phyloP scores from a whole-genome alignment of 768 basidiomycete species.

The Russula sp. region DNA sequence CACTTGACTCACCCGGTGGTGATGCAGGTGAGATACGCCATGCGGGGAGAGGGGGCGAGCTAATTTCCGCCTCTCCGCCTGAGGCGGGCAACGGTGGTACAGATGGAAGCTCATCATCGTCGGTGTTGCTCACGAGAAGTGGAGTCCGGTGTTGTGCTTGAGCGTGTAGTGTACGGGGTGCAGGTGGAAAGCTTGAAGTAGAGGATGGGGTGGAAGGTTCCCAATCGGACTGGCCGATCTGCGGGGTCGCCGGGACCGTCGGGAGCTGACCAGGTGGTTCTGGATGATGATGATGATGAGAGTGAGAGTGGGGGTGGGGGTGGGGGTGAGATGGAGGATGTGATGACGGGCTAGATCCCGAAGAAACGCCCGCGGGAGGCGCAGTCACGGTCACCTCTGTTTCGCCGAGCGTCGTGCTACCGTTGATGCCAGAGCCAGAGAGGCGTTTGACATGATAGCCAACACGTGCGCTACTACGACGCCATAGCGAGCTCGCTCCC shows the following conservation, averaged over 20 bases:
- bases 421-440: slow-evolving; percentile 20
- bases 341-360: not conserved
- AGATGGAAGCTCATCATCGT: not conserved
- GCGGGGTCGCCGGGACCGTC: slow-evolving; percentile 7
- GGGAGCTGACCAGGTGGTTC: slow-evolving; percentile 8
- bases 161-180: not conserved
- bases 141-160: not conserved
- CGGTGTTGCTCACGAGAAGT: not conserved
- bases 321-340: not conserved
- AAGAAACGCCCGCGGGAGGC: not conserved
- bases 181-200: slow-evolving; percentile 10
- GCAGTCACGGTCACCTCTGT: not conserved
- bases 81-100: not conserved
- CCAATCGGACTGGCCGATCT: not conserved
- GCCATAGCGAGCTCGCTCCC: slow-evolving; percentile 25
- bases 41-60: slow-evolving; percentile 3
- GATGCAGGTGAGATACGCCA: slow-evolving; percentile 19
- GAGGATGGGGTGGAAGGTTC: slow-evolving; percentile 9
- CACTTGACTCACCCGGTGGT: not conserved
- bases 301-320: not conserved
- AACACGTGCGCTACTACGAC: slow-evolving; percentile 22
- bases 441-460: slow-evolving; percentile 17
- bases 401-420: slow-evolving; percentile 14
- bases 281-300: not conserved
- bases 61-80: not conserved